Evolutionary conservation across 345 rosid genomes (phyloP), one percentile per base, ranked within the genome.

Genomic region (Psidium friedrichsthalianum): DNA sequence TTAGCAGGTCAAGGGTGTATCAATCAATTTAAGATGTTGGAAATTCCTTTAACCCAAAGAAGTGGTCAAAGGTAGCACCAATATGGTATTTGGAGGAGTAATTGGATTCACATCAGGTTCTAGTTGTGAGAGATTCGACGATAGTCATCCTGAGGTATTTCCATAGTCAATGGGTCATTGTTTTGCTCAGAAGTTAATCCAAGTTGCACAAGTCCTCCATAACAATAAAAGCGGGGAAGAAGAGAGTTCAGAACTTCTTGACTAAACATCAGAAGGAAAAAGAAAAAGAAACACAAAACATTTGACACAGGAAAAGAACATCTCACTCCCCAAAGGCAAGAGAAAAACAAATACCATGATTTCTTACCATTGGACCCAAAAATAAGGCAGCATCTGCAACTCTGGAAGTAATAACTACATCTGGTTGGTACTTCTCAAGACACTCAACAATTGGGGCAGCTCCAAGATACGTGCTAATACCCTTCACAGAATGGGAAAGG

Each of bases 371-470:
- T 58, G 99, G 99, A 83, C 95, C 99, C 87, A 96, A 89, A 88
- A 96, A 96, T 82, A 96, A 92, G 88, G 99, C 93, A 27, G 97
- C 98, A 88, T 96, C 99, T 84, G 98, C 98, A 74, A 95, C 89
- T 87, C 98, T 90, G 74, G 98, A 96, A 89, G 98, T 94, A 85
- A 96, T 90, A 52, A 96, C 87, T 42, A 96, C 97, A 92, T 94
- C 85, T 64, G 98, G 96, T 85, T 89, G 92, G 91, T 96, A 94
- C 88, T 90, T 95, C 82, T 94, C 98, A 80, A 96, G 93, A 86
- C 98, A 96, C 90, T 94, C 95, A 86, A 96, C 98, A 88, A 96
- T 93, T 4, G 98, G 98, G 88, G 95, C 96, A 83, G 98, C 98
- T 90, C 99, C 99, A 83, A 96, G 91, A 91, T 96, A 96, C 44